A percentile compares a stretch with the other conserved stretches of the same genome.
Conservation (phyloP, 495 filamentous ascomycete species). For the Chaetomidium leptoderma region DNA sequence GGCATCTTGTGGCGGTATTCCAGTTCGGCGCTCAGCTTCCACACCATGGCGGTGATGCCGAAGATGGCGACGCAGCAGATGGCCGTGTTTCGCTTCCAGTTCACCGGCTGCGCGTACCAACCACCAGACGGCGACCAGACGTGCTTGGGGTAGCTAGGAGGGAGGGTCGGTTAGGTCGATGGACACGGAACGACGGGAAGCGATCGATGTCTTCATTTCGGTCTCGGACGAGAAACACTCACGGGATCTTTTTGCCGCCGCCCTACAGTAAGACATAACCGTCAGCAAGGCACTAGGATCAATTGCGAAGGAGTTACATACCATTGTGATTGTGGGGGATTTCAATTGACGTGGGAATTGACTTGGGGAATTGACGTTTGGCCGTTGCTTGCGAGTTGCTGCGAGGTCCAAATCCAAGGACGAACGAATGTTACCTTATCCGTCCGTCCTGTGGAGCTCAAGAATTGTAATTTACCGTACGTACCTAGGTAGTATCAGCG, state of each 20-base stretch:
- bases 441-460: background rate
- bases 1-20: constrained; percentile 82
- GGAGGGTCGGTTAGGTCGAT: constrained; percentile 12
- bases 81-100: constrained; percentile 96
- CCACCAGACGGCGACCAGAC: constrained; percentile 98
- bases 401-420: background rate
- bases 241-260: constrained; percentile 87
- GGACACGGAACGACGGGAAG: constrained; percentile 6
- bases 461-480: background rate
- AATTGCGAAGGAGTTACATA: constrained; percentile 16
- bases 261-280: constrained; percentile 41
- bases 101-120: constrained; percentile 90
- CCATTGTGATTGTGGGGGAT: constrained; percentile 31
- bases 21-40: constrained; percentile 75
- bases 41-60: constrained; percentile 68
- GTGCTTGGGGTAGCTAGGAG: constrained; percentile 87
- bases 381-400: background rate
- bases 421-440: too few relatives aligned
- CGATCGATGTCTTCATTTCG: constrained; percentile 17
- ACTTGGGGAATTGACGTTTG: background rate
- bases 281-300: constrained; percentile 35
- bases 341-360: constrained; percentile 17
- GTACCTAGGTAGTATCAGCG: background rate
- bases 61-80: constrained; percentile 68
- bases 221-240: constrained; percentile 45